Evolutionary conservation across 192 early-diverging fungal genomes (phyloP).

Genomic region (Mortierella antarctica): DNA sequence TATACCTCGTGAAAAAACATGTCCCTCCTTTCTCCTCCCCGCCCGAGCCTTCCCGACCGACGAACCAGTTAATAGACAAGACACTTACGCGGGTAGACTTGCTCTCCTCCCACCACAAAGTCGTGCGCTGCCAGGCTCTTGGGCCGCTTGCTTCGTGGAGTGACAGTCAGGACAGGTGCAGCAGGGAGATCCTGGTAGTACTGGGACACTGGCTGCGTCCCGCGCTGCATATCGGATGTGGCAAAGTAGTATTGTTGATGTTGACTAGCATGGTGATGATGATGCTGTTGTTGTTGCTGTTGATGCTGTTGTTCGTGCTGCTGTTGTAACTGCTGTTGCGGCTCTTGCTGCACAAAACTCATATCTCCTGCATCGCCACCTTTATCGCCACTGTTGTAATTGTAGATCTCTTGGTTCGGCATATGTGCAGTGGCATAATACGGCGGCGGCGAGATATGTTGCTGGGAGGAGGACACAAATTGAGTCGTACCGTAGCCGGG

Average conservation of each 20-base stretch:
- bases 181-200: conserved; percentile 29
- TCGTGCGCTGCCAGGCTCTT: conserved; percentile 49
- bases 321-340: conserved; percentile 14
- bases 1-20: not conserved
- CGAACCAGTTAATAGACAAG: not conserved
- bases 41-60: not conserved
- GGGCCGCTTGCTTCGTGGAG: conserved; percentile 15
- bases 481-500: too few relatives aligned
- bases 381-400: not conserved
- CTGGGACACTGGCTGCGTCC: conserved; percentile 9
- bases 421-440: not conserved
- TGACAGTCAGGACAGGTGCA: conserved; percentile 1
- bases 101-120: conserved; percentile 7
- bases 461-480: not conserved
- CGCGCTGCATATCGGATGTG: not conserved
- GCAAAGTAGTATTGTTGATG: conserved; percentile 16
- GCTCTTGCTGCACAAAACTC: not conserved
- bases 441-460: not conserved
- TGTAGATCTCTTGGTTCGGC: not conserved
- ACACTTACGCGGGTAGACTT: conserved; percentile 4
- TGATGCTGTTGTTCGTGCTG: conserved; percentile 17
- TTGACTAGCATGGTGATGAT: conserved; percentile 3
- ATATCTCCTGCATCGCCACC: too few relatives aligned
- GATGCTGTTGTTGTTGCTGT: conserved; percentile 4
- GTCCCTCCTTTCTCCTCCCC: not conserved